These are phyloP conservation scores for Rhodotorula babjevae DNA, from an alignment of 768 basidiomycete genomes.

Conservation along the genomic window DNA sequence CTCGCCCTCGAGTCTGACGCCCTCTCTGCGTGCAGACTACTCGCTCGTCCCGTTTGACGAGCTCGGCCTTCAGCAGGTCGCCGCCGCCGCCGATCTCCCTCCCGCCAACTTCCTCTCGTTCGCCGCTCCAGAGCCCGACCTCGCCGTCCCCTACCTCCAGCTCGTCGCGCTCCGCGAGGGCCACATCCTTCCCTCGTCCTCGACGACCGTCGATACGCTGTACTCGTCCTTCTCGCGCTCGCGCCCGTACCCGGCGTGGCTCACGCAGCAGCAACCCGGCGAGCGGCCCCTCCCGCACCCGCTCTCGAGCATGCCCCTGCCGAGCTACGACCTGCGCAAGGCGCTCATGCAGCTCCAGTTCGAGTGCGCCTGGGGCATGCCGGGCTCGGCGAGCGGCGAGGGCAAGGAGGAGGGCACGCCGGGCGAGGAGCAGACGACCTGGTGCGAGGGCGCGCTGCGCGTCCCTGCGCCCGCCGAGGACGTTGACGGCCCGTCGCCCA, in stretches of 20 bases:
- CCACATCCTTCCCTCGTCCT: conserved; percentile 44
- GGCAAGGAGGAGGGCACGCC: background rate
- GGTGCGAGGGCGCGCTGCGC: conserved; percentile 13
- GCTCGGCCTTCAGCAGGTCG: conserved; percentile 48
- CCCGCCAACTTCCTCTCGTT: conserved; percentile 62
- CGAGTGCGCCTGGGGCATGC: conserved; percentile 14
- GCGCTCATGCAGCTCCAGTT: conserved; percentile 64
- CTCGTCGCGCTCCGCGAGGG: conserved; percentile 60
- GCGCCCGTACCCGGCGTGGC: conserved; percentile 9
- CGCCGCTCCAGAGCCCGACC: conserved; percentile 53
- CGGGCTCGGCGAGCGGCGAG: background rate
- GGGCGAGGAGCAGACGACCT: background rate
- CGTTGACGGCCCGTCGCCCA: background rate
- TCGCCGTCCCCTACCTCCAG: conserved; percentile 63
- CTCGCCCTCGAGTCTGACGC: background rate
- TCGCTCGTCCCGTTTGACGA: conserved; percentile 65
- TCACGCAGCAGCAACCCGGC: conserved; percentile 45
- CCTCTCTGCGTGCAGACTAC: conserved; percentile 56
- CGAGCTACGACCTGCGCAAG: conserved; percentile 60
- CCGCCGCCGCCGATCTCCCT: conserved; percentile 57
- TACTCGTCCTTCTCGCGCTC: conserved; percentile 41
- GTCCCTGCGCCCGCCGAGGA: background rate
- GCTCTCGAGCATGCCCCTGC: conserved; percentile 45
- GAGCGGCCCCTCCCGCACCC: conserved; percentile 44
- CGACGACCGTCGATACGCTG: conserved; percentile 46